Evolutionary conservation across 345 rosid genomes (phyloP).

Genomic region (Crucihimalaya himalaica): DNA sequence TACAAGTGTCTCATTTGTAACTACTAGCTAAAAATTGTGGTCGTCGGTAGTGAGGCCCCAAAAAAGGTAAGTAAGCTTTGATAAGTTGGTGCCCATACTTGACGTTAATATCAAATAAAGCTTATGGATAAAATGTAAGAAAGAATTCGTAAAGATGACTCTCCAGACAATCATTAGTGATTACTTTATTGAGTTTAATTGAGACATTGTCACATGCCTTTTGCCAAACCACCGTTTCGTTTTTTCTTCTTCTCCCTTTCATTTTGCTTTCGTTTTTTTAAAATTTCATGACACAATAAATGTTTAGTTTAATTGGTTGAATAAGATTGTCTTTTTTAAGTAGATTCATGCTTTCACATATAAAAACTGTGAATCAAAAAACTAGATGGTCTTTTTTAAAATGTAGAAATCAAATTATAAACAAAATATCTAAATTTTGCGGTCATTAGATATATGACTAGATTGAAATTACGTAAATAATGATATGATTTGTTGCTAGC

Average conservation of each 20-base stretch:
- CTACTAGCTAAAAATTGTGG: slow-evolving; percentile 10
- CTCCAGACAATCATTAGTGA: slow-evolving; percentile 36
- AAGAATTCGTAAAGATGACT: slow-evolving; percentile 31
- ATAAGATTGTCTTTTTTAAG: too few relatives aligned
- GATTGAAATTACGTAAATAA: too few relatives aligned
- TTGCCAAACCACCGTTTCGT: slow-evolving; percentile 33
- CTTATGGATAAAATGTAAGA: slow-evolving; percentile 28
- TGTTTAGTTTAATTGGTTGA: too few relatives aligned
- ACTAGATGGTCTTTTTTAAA: too few relatives aligned
- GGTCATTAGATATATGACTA: too few relatives aligned
- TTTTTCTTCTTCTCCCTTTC: slow-evolving; percentile 3
- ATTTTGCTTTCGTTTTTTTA: slow-evolving; percentile 19
- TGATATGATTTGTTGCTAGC: too few relatives aligned
- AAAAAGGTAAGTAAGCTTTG: slow-evolving; percentile 14
- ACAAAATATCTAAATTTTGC: too few relatives aligned
- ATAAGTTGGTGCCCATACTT: slow-evolving; percentile 40
- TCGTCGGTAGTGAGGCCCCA: slow-evolving; percentile 31
- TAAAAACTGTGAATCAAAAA: too few relatives aligned
- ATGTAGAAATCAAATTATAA: too few relatives aligned
- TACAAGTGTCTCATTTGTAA: slow-evolving; percentile 29
- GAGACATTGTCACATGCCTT: slow-evolving; percentile 43
- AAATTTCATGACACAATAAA: too few relatives aligned
- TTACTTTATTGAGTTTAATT: slow-evolving; percentile 25
- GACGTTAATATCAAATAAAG: slow-evolving; percentile 30
- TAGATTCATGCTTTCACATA: too few relatives aligned